Base-by-base conservation (phyloP, 345 rosid species). In the Firmiana major region DNA sequence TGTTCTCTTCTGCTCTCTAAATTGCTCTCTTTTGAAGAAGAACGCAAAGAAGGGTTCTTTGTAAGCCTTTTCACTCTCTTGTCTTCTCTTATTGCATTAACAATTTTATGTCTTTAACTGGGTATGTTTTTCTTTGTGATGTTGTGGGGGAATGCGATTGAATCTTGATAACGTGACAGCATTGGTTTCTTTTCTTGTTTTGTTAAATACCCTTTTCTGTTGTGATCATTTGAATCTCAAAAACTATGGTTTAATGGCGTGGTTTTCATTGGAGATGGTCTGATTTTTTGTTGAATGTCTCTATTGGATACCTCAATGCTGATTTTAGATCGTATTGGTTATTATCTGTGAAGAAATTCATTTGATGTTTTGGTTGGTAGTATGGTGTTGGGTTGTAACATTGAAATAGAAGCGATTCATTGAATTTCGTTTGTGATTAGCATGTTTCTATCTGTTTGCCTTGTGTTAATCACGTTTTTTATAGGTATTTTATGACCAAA, bases 391-490 rank as follows among this genome's bases (percentile, higher is more conserved):
- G 63, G 15, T 45, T 45, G n/a, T 57, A 57, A 31, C 21, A 59
- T 19, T 31, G 34, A 24, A 51, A 64, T 64, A 4, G 24, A 26
- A 22, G 15, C 7, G 24, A n/a, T 48, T 63, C 28, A 1, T 26
- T 63, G 55, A 10, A 46, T 75, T 63, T 7, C 8, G 58, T 2
- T 7, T 63, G 34, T 74, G 68, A 46, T 75, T 63, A 55, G 1
- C 46, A 38, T 64, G 15, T 21, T 42, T 43, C 31, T 15, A 21
- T 67, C 19, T 67, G 48, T 42, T 67, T 42, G 16, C 34, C 69
- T 36, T 31, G n/a, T 65, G 82, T 93, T 95, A 60, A 86, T 93
- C 16, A n/a, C 4, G 28, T 65, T 65, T 65, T 65, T 40, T 1
- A 28, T 12, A 13, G 63, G 63, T 13, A 22, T 34, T 63, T 49